Percentiles rank a stretch among this genome's conserved stretches.
Conservation (phyloP, 2,329 filamentous ascomycete genomes). For the Curvularia lunata region DNA sequence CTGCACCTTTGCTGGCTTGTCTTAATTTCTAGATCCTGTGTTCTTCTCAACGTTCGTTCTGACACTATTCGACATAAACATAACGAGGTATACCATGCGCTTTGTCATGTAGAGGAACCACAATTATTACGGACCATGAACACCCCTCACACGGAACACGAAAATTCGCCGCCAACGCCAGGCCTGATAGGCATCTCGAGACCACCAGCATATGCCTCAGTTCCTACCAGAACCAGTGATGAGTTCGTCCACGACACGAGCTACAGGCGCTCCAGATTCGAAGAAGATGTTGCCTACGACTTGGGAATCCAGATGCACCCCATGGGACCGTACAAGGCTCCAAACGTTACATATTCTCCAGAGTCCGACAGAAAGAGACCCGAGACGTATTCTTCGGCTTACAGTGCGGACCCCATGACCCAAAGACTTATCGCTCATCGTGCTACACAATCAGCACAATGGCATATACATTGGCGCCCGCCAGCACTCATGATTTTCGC, state of each 20-base stretch:
- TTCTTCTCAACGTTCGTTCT: neutral
- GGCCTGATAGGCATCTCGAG: constrained; percentile 19
- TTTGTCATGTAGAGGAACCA: neutral
- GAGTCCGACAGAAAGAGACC: constrained; percentile 21
- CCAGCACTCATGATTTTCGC: constrained; percentile 35
- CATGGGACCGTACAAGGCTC: constrained; percentile 30
- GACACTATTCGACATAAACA: neutral
- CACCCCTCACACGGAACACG: constrained; percentile 7
- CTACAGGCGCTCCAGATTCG: constrained; percentile 26
- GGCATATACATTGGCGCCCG: constrained; percentile 49
- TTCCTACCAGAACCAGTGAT: constrained; percentile 27
- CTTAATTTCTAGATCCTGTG: neutral
- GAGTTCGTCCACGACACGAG: constrained; percentile 16
- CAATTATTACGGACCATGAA: constrained; percentile 11
- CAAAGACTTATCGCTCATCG: constrained; percentile 41
- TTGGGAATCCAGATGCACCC: constrained; percentile 38
- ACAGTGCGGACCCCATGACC: constrained; percentile 34
- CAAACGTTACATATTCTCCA: constrained; percentile 26
- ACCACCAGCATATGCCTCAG: constrained; percentile 24
- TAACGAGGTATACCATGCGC: neutral
- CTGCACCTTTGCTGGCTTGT: constrained; percentile 3
- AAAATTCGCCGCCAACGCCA: constrained; percentile 28
- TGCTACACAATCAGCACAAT: constrained; percentile 40
- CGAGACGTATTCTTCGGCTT: constrained; percentile 26
- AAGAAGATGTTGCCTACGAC: constrained; percentile 29